Evolutionary conservation across 2,329 filamentous ascomycete species (phyloP), one percentile per base, ranked within the genome.

Genomic region (Cordyceps farinosa): DNA sequence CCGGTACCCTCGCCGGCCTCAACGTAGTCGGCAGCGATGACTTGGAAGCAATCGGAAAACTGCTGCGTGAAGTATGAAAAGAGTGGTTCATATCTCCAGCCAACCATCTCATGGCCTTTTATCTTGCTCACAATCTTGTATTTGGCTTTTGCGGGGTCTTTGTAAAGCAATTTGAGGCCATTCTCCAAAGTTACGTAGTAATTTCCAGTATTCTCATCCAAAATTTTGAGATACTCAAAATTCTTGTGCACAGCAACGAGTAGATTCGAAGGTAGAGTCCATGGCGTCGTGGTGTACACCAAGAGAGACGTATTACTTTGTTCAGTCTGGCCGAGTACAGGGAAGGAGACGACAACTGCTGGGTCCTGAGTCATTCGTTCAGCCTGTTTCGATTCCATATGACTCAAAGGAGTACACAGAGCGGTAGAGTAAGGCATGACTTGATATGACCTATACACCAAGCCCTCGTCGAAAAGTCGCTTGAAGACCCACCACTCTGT

Each of bases 401-500:
- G 90, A 74, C 87, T 90, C 66, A 91, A 81, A 5, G 89, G 87
- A 5, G 89, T 91, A 65, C 86, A 88, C 71, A 91, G 80, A 6
- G 87, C 89, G 10, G 88, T 91, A 51, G 88, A 91, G 75, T 89
- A 91, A 8, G 89, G 89, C 86, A 91, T 89, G 65, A 92, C 88
- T 72, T 84, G 83, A 72, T 89, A 90, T 45, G 88, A 88, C 64
- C 87, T 84, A 72, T 91, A 91, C 30, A 91, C 88, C 53, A 85
- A 77, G 59, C 84, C 87, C 74, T 91, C 90, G 67, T 90, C 87
- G 71, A 87, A 90, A 27, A 92, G 79, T 70, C 88, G 84, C 75
- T 89, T 90, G 78, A 91, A 91, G 27, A 90, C 86, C 89, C 89
- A 91, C 89, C 89, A 91, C 65, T 87, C 84, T 0, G 86, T 87